Conservation (phyloP, 768 basidiomycete species). For the Pisolithus marmoratus region DNA sequence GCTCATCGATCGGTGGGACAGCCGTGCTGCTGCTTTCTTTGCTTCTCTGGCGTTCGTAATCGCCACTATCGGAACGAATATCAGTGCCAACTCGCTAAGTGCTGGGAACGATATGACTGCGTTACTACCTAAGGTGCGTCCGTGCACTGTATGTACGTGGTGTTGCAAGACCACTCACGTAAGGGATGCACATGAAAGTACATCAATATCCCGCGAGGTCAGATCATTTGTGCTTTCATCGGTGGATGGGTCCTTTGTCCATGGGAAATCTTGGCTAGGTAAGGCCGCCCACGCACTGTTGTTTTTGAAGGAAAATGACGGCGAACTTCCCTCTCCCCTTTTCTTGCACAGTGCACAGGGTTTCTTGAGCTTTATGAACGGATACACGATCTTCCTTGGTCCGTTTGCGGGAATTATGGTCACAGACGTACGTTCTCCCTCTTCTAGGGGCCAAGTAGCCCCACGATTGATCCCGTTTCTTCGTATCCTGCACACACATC, state of each 20-base stretch:
- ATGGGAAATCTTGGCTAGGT: slow-evolving; percentile 71
- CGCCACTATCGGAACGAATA: slow-evolving; percentile 66
- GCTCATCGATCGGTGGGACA: slow-evolving; percentile 78
- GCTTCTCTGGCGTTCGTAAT: slow-evolving; percentile 66
- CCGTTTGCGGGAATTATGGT: slow-evolving; percentile 79
- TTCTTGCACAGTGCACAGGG: slow-evolving; percentile 40
- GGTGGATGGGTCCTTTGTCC: slow-evolving; percentile 79
- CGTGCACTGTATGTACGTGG: not conserved
- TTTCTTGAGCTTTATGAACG: slow-evolving; percentile 76
- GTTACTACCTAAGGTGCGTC: slow-evolving; percentile 46
- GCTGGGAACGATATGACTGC: slow-evolving; percentile 85
- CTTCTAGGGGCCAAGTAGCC: not conserved
- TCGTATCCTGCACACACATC: not conserved
- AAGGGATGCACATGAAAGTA: slow-evolving; percentile 13
- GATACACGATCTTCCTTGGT: slow-evolving; percentile 82
- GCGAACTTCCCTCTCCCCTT: not conserved
- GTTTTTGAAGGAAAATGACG: not conserved
- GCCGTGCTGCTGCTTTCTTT: slow-evolving; percentile 83
- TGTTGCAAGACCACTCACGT: not conserved
- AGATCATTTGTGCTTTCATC: slow-evolving; percentile 23
- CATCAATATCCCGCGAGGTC: slow-evolving; percentile 24
- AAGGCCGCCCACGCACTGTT: not conserved
- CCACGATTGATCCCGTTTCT: not conserved
- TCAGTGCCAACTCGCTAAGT: slow-evolving; percentile 70
- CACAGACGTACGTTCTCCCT: slow-evolving; percentile 39